Percentiles rank a stretch among this genome's conserved stretches.
phyloP scores from a whole-genome alignment of 148 eudicot species.

The Diospyros lotus region DNA sequence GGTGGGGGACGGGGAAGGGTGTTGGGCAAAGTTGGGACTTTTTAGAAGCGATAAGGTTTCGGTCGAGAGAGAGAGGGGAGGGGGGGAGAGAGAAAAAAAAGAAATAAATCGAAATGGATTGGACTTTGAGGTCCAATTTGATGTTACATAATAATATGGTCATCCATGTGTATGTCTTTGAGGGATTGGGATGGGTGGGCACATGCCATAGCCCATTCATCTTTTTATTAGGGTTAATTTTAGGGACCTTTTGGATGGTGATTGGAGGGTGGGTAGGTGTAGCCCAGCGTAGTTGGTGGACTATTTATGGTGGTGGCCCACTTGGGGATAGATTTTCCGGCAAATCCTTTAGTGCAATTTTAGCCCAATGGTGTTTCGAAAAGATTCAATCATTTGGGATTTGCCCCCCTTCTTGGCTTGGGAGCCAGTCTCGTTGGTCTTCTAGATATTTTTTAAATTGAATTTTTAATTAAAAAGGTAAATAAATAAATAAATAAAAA shows the following conservation, averaged over 20 bases:
- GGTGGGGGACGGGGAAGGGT: no score
- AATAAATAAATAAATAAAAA: no score
- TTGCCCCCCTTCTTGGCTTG: no score
- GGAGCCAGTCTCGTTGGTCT: no score
- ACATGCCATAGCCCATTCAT: constrained; percentile 12
- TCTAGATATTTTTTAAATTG: no score
- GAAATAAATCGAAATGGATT: constrained; percentile 26
- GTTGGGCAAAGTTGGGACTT: not conserved
- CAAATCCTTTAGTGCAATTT: not conserved
- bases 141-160: not conserved
- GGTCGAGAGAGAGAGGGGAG: not conserved
- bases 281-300: constrained; percentile 10
- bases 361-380: constrained; percentile 7
- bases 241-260: not conserved
- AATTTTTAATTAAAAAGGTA: no score
- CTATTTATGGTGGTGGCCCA: constrained; percentile 13
- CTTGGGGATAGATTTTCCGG: not conserved
- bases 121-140: constrained; percentile 33
- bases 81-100: not conserved
- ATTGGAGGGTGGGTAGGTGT: not conserved
- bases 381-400: not conserved
- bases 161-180: not conserved
- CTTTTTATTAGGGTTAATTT: constrained; percentile 4
- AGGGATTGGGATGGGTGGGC: not conserved
- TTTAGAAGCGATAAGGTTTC: constrained; percentile 7